phyloP scores from a whole-genome alignment of 2,329 filamentous ascomycete genomes.

The Aphanocladium album region DNA sequence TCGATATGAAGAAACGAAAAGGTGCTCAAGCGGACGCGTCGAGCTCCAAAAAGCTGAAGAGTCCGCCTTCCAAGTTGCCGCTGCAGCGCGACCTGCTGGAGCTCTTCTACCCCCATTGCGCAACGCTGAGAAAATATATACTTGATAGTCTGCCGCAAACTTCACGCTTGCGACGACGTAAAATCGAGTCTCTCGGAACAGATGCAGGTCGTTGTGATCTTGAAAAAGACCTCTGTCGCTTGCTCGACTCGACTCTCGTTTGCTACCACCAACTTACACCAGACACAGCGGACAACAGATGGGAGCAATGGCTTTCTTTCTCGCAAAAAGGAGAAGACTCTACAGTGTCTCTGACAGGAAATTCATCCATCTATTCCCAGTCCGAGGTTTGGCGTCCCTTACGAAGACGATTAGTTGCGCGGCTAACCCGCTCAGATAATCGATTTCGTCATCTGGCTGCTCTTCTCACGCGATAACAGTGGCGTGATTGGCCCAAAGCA shows the following conservation, averaged over 20 bases:
- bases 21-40: constrained; percentile 20
- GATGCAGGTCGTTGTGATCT: constrained; percentile 21
- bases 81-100: constrained; percentile 59
- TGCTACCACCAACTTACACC: constrained; percentile 38
- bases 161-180: constrained; percentile 58
- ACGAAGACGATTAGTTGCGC: neutral
- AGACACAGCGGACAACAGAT: constrained; percentile 26
- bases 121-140: constrained; percentile 66
- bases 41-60: constrained; percentile 13
- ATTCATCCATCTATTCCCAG: constrained; percentile 49
- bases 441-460: constrained; percentile 69
- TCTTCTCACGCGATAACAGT: constrained; percentile 59
- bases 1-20: constrained; percentile 9
- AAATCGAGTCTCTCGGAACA: constrained; percentile 44
- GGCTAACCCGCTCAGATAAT: constrained; percentile 53
- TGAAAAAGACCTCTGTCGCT: constrained; percentile 41
- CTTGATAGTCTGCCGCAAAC: constrained; percentile 59
- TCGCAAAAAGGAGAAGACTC: constrained; percentile 59
- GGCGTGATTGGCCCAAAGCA: constrained; percentile 56
- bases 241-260: constrained; percentile 68
- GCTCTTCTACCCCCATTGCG: constrained; percentile 61
- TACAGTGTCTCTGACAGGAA: constrained; percentile 46
- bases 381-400: constrained; percentile 53
- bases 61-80: constrained; percentile 9
- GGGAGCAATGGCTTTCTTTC: constrained; percentile 54